A percentile compares a stretch with the other conserved stretches of the same genome.
phyloP scores from a whole-genome alignment of 257 asterid species.

The Salvia hispanica region DNA sequence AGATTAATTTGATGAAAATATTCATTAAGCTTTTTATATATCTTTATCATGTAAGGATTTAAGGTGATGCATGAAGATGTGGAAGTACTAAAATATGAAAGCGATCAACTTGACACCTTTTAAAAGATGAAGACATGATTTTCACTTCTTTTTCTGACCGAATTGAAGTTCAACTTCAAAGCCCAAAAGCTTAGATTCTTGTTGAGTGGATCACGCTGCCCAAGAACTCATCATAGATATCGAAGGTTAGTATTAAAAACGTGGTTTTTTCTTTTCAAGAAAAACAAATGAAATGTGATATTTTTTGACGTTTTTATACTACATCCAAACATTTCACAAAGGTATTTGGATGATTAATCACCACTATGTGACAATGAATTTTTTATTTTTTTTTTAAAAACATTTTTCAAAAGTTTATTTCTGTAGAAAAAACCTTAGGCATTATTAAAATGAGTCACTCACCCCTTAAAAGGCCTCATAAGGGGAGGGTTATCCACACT shows the following conservation, averaged over 20 bases:
- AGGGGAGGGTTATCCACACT: no score
- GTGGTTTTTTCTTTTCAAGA: background rate
- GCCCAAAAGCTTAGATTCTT: conserved; percentile 17
- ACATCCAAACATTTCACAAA: no score
- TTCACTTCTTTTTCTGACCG: background rate
- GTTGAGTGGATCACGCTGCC: background rate
- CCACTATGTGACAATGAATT: background rate
- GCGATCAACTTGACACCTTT: background rate
- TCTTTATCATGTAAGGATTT: no score
- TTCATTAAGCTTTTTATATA: no score
- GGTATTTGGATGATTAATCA: background rate
- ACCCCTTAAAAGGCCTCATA: no score
- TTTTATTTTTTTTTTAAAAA: no score
- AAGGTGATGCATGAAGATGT: background rate
- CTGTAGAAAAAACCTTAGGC: background rate
- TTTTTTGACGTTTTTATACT: no score
- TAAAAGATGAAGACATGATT: background rate
- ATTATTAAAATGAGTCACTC: no score
- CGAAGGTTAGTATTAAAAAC: background rate
- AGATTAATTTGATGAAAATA: no score
- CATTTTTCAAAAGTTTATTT: background rate
- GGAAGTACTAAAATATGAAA: background rate
- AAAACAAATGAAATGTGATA: no score
- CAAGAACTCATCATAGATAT: background rate
- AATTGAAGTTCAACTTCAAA: background rate